Evolutionary conservation across 78 protist species (phyloP), one percentile per base, ranked within the genome.

Genomic region (Capsaspora owczarzaki): DNA sequence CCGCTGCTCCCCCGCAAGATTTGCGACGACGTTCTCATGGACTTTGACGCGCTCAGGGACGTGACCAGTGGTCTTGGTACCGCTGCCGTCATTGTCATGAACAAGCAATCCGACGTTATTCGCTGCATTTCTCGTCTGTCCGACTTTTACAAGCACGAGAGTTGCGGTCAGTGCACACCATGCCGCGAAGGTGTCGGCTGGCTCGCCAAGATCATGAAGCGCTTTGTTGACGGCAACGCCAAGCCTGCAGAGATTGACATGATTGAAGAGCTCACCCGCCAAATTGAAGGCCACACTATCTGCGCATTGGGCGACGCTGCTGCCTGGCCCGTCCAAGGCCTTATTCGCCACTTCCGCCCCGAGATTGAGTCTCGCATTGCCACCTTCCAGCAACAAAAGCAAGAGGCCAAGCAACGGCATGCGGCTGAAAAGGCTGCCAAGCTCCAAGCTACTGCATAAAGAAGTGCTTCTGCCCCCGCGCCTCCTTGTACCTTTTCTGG

Each of bases 231-330:
- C 31, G 99, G 99, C 81, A 89, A 95, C 66, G 98, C 98, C 2
- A 74, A 82, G 49, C 23, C 71, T 20, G 92, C 84, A 41, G 99
- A 97, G 82, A 96, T 96, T 31, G 95, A 92, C 87, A 94, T 90
- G 95, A 71, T 97, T 5, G 83, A 93, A 23, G 94, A 94, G 61
- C 43, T 93, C 53, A 79, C 79, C 40, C 37, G 76, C 38, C 93
- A 93, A 82, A 95, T 97, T 74, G 96, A 96, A 49, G 99, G 99
- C 40, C 97, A 92, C 83, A 96, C 99, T 16, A 96, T 97, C 89
- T 96, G 99, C 72, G 99, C 99, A 8, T 87, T 97, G 5, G 99
- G 98, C 31, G 98, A 93, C 66, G 99, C 99, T 12, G 99, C 99
- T 1, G 97, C 98, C n/a, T 95, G 98, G 99, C 98, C 99, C 66